A percentile compares a stretch with the other conserved stretches of the same genome.
phyloP scores from a whole-genome alignment of 345 rosid genomes.

The Brassica juncea region DNA sequence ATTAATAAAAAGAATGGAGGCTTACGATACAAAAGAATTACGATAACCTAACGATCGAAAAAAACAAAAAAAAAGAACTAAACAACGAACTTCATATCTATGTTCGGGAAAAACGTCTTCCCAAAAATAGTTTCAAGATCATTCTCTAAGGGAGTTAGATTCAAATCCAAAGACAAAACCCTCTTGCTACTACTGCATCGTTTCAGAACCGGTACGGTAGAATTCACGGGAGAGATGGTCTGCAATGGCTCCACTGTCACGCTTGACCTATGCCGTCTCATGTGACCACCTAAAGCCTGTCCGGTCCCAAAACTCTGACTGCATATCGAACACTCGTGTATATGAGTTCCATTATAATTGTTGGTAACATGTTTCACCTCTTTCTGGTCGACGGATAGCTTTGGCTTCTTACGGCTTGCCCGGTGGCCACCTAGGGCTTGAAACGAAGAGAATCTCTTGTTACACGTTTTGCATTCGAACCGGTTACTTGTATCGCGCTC shows the following conservation, averaged over 20 bases:
- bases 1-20: slow-evolving; percentile 29
- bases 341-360: slow-evolving; percentile 15
- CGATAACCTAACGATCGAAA: neutral
- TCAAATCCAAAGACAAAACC: slow-evolving; percentile 63
- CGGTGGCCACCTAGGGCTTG: slow-evolving; percentile 84
- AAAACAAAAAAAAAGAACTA: neutral
- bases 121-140: slow-evolving; percentile 63
- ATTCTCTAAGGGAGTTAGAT: slow-evolving; percentile 76
- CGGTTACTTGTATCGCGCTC: slow-evolving; percentile 18
- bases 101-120: slow-evolving; percentile 53
- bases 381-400: slow-evolving; percentile 27
- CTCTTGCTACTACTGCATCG: slow-evolving; percentile 56
- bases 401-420: slow-evolving; percentile 70
- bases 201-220: slow-evolving; percentile 52
- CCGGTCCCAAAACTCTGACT: slow-evolving; percentile 60
- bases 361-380: slow-evolving; percentile 21
- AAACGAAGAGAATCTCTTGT: slow-evolving; percentile 61
- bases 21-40: slow-evolving; percentile 21
- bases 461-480: slow-evolving; percentile 73
- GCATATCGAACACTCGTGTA: slow-evolving; percentile 62
- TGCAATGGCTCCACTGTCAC: slow-evolving; percentile 16
- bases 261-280: slow-evolving; percentile 61
- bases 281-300: slow-evolving; percentile 81
- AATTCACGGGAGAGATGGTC: slow-evolving; percentile 16
- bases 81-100: slow-evolving; percentile 44